Percentiles rank a stretch among this genome's conserved stretches.
These are phyloP conservation scores for Nitzschia palea DNA, from an alignment of 108 stramenopile genomes.

Conservation along the genomic window DNA sequence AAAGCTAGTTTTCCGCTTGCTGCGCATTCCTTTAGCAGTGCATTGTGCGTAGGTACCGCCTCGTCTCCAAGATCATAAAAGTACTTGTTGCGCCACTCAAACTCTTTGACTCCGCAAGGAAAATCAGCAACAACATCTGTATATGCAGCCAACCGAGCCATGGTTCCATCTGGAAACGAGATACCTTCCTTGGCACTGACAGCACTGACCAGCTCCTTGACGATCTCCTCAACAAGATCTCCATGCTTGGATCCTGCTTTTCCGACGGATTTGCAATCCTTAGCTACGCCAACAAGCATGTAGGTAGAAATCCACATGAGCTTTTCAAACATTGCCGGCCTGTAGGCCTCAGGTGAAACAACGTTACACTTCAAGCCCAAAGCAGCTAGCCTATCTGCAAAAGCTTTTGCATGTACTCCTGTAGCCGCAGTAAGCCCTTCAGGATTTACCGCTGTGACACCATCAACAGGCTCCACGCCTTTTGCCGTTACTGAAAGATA, in stretches of 20 bases:
- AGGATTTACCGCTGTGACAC: conserved; percentile 85
- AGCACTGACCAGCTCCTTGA: conserved; percentile 63
- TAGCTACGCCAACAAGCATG: conserved; percentile 88
- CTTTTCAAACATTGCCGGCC: conserved; percentile 91
- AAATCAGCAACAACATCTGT: conserved; percentile 90
- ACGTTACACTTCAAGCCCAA: conserved; percentile 83
- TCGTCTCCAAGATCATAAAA: conserved; percentile 74
- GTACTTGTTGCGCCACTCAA: conserved; percentile 90
- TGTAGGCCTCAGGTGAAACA: conserved; percentile 52
- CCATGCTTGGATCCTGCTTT: conserved; percentile 61
- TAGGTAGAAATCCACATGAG: conserved; percentile 91
- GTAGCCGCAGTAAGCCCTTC: conserved; percentile 90
- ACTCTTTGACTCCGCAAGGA: conserved; percentile 93
- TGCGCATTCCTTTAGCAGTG: conserved; percentile 57
- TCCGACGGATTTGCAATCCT: conserved; percentile 76
- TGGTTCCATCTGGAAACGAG: conserved; percentile 44
- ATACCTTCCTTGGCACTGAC: conserved; percentile 61
- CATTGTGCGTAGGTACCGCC: conserved; percentile 63
- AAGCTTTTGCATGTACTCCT: conserved; percentile 81
- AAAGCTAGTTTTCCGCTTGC: no score
- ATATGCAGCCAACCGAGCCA: conserved; percentile 82
- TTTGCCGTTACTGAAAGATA: conserved; percentile 85
- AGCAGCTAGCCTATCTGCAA: conserved; percentile 71
- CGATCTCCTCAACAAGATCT: conserved; percentile 61
- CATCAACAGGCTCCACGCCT: conserved; percentile 87